Evolutionary conservation across 2,329 filamentous ascomycete species (phyloP), one percentile per base, ranked within the genome.

Genomic region (Colletotrichum sp.): DNA sequence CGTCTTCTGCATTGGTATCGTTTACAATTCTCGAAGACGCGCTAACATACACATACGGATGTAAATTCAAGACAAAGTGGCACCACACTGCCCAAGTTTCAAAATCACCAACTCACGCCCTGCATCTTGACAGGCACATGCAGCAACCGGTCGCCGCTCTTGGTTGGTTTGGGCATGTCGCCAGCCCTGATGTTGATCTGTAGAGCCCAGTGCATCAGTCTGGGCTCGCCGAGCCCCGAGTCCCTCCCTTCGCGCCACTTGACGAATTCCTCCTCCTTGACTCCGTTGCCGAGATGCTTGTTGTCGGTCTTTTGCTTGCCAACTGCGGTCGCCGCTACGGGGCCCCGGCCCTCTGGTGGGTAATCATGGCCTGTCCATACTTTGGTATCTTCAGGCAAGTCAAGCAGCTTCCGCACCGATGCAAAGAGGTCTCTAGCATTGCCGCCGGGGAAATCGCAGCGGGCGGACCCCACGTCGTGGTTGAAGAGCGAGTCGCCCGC

Each of bases 361-460:
- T 91, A 92, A 77, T 92, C 90, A 72, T 92, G 90, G 0, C 90
- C 90, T 0, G 87, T 88, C 86, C 89, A 92, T 60, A 92, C 85
- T 65, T 86, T 88, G 59, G 86, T 84, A 32, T 89, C 79, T 3
- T 81, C 83, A 0, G 87, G 85, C 2, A 91, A 68, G 26, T 77
- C 72, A 0, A 91, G 83, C 0, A 92, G 81, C 59, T 81, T 85
- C 73, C 78, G 84, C 0, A 80, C 86, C 1, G 89, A 90, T 4
- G 80, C 63, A 72, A 83, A 92, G 4, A 92, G 83, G 5, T 81
- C 81, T 1, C 76, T 78, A 1, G 89, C 87, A 64, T 83, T 85
- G 3, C 90, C 90, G 2, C 88, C 89, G 1, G 88, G 88, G 73
- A 90, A 90, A 72, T 90, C 88, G 68, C 87, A 88, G 8, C 88